These are phyloP conservation scores for Talaromyces trachyspermus DNA, from an alignment of 495 filamentous ascomycete genomes.

Conservation along the genomic window DNA sequence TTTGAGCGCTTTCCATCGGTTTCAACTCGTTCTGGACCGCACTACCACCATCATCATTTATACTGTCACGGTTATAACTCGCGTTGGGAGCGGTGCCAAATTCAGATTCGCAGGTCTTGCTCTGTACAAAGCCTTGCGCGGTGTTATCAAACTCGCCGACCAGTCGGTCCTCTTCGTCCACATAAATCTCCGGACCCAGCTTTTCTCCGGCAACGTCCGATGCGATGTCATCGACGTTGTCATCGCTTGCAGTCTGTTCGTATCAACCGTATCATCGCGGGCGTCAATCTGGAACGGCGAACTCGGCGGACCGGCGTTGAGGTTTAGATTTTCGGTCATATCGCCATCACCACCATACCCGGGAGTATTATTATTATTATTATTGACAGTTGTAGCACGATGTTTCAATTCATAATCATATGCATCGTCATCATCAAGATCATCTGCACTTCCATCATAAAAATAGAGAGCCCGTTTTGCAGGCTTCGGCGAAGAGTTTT, in stretches of 20 bases:
- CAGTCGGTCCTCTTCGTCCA: constrained; percentile 20
- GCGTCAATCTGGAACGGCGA: constrained; percentile 32
- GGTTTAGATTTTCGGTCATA: constrained; percentile 3
- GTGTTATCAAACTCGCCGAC: constrained; percentile 22
- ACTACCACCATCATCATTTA: constrained; percentile 23
- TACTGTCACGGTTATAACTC: not conserved
- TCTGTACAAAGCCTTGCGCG: not conserved
- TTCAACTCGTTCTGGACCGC: constrained; percentile 16
- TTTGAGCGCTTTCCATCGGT: constrained; percentile 13
- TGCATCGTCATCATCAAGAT: constrained; percentile 14
- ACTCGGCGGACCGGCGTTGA: constrained; percentile 19
- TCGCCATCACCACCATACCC: not conserved
- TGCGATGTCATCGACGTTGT: not conserved
- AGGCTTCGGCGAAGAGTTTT: constrained; percentile 31
- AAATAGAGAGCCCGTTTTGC: constrained; percentile 15
- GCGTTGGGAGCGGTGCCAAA: not conserved
- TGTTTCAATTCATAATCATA: constrained; percentile 11
- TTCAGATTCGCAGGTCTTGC: not conserved
- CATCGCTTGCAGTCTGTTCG: constrained; percentile 17
- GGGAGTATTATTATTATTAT: not conserved
- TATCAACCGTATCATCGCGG: constrained; percentile 27
- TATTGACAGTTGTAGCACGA: not conserved
- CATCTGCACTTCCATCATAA: constrained; percentile 15
- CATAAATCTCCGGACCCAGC: constrained; percentile 12
- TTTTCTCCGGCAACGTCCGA: not conserved